A percentile compares a stretch with the other conserved stretches of the same genome.
These are phyloP conservation scores for Candida broadrunensis DNA, from an alignment of 805 yeast genomes.

Conservation along the genomic window DNA sequence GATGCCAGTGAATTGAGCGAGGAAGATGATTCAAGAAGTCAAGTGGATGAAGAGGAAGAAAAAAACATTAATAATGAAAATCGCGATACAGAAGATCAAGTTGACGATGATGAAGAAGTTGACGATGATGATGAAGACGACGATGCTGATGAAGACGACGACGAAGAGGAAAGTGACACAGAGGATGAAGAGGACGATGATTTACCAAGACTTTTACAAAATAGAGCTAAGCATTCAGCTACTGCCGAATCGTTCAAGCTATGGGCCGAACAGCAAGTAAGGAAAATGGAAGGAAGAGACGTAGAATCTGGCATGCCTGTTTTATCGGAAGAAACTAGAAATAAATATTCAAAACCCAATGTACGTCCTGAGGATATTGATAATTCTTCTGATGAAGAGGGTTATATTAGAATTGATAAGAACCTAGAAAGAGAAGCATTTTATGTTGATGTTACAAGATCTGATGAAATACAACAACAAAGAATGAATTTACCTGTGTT, in stretches of 20 bases:
- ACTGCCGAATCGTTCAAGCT: conserved; percentile 61
- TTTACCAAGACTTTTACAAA: conserved; percentile 29
- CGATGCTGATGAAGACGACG: conserved; percentile 25
- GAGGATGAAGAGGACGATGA: conserved; percentile 26
- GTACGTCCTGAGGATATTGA: conserved; percentile 70
- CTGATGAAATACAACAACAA: conserved; percentile 60
- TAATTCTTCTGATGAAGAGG: conserved; percentile 64
- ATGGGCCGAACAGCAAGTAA: conserved; percentile 82
- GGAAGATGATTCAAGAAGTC: conserved; percentile 24
- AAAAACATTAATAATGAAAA: conserved; percentile 12
- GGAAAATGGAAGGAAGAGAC: conserved; percentile 59
- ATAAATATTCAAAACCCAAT: conserved; percentile 43
- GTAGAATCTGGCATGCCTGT: conserved; percentile 41
- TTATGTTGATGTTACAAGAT: conserved; percentile 65
- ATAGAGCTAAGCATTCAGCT: conserved; percentile 44
- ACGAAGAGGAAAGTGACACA: conserved; percentile 27
- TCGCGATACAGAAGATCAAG: conserved; percentile 12
- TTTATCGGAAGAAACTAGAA: conserved; percentile 46
- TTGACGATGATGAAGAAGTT: conserved; percentile 17
- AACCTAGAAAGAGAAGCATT: conserved; percentile 55
- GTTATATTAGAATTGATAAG: conserved; percentile 56
- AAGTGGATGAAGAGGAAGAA: conserved; percentile 19
- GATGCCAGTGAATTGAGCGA: conserved; percentile 16
- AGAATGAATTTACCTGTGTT: conserved; percentile 82
- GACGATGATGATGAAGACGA: conserved; percentile 30